These are phyloP conservation scores for Xylaria sp. DNA, from an alignment of 2,329 filamentous ascomycete species.

Conservation along the genomic window DNA sequence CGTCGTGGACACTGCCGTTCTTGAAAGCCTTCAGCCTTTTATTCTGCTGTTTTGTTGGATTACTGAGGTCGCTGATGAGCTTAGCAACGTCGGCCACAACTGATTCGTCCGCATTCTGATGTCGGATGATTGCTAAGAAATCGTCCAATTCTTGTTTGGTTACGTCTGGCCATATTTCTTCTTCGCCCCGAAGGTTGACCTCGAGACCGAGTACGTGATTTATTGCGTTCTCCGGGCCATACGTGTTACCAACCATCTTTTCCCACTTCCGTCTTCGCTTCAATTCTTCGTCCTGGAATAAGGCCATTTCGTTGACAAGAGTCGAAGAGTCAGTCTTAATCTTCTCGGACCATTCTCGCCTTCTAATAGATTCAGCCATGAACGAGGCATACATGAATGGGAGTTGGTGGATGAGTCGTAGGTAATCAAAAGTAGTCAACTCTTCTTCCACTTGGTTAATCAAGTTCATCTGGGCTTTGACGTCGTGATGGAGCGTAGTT, in stretches of 20 bases:
- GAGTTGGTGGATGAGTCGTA: conserved; percentile 82
- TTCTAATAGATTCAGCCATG: conserved; percentile 83
- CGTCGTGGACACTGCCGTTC: conserved; percentile 93
- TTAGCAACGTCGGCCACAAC: conserved; percentile 78
- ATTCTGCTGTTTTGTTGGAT: conserved; percentile 85
- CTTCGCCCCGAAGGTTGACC: conserved; percentile 83
- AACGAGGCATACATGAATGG: conserved; percentile 92
- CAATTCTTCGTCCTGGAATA: conserved; percentile 91
- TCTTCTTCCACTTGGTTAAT: conserved; percentile 80
- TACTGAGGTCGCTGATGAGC: conserved; percentile 80
- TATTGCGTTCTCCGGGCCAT: conserved; percentile 73
- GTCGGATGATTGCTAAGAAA: conserved; percentile 74
- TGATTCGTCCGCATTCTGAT: conserved; percentile 71
- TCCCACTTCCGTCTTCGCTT: conserved; percentile 91
- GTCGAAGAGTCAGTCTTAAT: conserved; percentile 87
- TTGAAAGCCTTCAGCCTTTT: conserved; percentile 94
- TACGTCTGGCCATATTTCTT: conserved; percentile 82
- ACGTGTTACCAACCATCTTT: conserved; percentile 81
- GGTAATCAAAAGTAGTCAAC: conserved; percentile 80
- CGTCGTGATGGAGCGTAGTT: conserved; percentile 76
- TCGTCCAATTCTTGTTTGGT: conserved; percentile 79
- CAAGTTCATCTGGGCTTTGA: conserved; percentile 77
- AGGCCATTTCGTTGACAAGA: conserved; percentile 90
- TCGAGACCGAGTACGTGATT: conserved; percentile 80
- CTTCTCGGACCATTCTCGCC: conserved; percentile 91